phyloP scores from a whole-genome alignment of 192 early-diverging fungal genomes.

The Gigaspora rosea region DNA sequence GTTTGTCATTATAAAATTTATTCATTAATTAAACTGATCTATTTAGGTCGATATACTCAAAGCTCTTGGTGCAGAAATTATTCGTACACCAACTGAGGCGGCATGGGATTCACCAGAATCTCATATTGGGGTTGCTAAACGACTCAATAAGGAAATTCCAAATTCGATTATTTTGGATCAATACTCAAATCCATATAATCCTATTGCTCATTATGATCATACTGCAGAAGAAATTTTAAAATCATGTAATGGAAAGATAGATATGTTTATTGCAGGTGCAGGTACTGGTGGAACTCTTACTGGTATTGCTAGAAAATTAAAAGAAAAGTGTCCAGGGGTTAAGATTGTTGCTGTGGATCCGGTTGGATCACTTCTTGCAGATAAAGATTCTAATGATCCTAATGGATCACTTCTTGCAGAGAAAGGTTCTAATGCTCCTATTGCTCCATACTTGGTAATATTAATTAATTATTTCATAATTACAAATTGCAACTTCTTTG shows the following conservation, averaged over 20 bases:
- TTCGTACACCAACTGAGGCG: conserved; percentile 98
- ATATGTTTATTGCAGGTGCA: conserved; percentile 94
- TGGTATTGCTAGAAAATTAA: conserved; percentile 91
- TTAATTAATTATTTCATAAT: too few relatives aligned
- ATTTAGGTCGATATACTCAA: conserved; percentile 88
- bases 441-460: conserved; percentile 6
- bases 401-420: too few relatives aligned
- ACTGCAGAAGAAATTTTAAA: conserved; percentile 85
- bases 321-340: conserved; percentile 87
- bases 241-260: conserved; percentile 84
- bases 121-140: conserved; percentile 95
- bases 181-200: conserved; percentile 97
- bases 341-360: conserved; percentile 96
- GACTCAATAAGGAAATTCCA: conserved; percentile 92
- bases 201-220: conserved; percentile 94
- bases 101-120: conserved; percentile 99
- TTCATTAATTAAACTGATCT: neutral
- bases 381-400: conserved; percentile 51
- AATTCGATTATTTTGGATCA: conserved; percentile 97
- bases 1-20: neutral
- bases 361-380: conserved; percentile 90
- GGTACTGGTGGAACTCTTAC: conserved; percentile 98
- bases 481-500: too few relatives aligned
- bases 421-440: conserved; percentile 15
- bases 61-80: conserved; percentile 95